A percentile compares a stretch with the other conserved stretches of the same genome.
Evolutionary conservation across 2,329 filamentous ascomycete genomes (phyloP).

Genomic region (Sphaerulina vaccinii): DNA sequence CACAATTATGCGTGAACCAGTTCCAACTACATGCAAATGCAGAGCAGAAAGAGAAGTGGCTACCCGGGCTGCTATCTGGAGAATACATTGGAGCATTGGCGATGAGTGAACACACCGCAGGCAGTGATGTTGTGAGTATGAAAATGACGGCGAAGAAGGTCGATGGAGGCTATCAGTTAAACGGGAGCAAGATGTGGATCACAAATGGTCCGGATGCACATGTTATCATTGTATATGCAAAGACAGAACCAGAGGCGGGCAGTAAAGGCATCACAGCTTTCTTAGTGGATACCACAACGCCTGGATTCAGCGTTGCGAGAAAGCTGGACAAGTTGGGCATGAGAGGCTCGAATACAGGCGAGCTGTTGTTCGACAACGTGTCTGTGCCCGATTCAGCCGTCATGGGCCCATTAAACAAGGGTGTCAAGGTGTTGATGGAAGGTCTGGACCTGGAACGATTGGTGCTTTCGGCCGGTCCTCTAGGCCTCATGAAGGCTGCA

Average conservation of each 20-base stretch:
- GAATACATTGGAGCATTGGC: constrained; percentile 82
- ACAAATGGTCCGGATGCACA: constrained; percentile 96
- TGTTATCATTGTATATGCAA: constrained; percentile 91
- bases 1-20: constrained; percentile 95
- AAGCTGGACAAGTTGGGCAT: constrained; percentile 99
- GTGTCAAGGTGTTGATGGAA: constrained; percentile 91
- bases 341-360: constrained; percentile 94
- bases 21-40: constrained; percentile 80
- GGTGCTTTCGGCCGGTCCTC: constrained; percentile 83
- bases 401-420: constrained; percentile 74
- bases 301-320: constrained; percentile 80
- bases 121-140: constrained; percentile 95
- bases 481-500: constrained; percentile 91
- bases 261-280: constrained; percentile 95
- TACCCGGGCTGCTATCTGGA: constrained; percentile 79
- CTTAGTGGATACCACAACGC: constrained; percentile 69
- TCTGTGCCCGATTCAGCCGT: constrained; percentile 83
- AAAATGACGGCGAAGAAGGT: constrained; percentile 77
- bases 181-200: constrained; percentile 99
- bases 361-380: constrained; percentile 85
- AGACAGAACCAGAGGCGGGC: constrained; percentile 75
- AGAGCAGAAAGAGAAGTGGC: constrained; percentile 75
- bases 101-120: constrained; percentile 90
- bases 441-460: constrained; percentile 91
- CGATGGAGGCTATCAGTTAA: constrained; percentile 80